phyloP scores from a whole-genome alignment of 257 asterid species.

The Forsythia viridissima region DNA sequence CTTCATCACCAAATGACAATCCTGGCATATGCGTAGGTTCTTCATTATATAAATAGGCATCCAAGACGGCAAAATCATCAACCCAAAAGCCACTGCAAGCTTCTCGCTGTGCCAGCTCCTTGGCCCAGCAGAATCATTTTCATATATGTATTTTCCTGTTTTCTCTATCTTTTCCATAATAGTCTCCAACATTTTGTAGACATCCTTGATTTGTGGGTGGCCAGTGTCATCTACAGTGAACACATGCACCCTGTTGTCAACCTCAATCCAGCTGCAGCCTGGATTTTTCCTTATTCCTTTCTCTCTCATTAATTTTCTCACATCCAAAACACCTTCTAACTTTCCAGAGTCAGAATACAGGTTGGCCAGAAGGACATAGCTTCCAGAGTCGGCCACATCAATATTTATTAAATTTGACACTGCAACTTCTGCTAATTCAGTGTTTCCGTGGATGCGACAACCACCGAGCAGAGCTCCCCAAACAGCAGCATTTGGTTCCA shows the following conservation, averaged over 20 bases:
- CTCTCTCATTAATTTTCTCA: slow-evolving; percentile 24
- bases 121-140: slow-evolving; percentile 6
- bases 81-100: slow-evolving; percentile 19
- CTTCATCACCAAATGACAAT: slow-evolving; percentile 23
- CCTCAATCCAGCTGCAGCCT: slow-evolving; percentile 35
- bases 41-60: slow-evolving; percentile 18
- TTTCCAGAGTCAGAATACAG: slow-evolving; percentile 31
- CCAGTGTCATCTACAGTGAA: slow-evolving; percentile 23
- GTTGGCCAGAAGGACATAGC: slow-evolving; percentile 28
- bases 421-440: slow-evolving; percentile 27
- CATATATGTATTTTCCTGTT: slow-evolving; percentile 9
- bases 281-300: slow-evolving; percentile 30
- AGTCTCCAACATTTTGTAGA: slow-evolving; percentile 9
- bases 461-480: slow-evolving; percentile 35
- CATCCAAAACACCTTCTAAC: slow-evolving; percentile 25
- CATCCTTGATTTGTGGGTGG: slow-evolving; percentile 21
- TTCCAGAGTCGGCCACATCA: slow-evolving; percentile 25
- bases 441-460: slow-evolving; percentile 22
- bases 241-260: slow-evolving; percentile 23
- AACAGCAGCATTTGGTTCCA: slow-evolving; percentile 33
- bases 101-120: slow-evolving; percentile 15
- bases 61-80: slow-evolving; percentile 20
- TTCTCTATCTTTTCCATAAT: not conserved
- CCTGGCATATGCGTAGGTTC: slow-evolving; percentile 17
- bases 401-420: slow-evolving; percentile 19